Evolutionary conservation across 495 filamentous ascomycete species (phyloP).

Genomic region (Neurospora pannonica): DNA sequence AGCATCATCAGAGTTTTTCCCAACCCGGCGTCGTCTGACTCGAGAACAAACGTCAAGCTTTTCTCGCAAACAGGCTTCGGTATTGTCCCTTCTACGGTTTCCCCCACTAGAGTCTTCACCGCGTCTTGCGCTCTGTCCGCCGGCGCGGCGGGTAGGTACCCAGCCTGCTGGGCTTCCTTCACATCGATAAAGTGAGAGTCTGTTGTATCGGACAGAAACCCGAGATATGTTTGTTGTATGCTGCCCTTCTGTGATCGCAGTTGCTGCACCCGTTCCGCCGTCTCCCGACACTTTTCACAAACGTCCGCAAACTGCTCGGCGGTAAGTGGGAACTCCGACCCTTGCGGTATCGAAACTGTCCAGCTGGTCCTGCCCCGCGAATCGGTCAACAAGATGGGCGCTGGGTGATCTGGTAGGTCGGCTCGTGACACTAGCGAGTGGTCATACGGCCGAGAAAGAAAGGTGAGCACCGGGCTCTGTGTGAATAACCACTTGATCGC

Average conservation of each 20-base stretch:
- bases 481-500: slow-evolving; percentile 15
- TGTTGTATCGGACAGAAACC: slow-evolving; percentile 49
- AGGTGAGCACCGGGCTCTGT: slow-evolving; percentile 13
- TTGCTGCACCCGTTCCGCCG: slow-evolving; percentile 40
- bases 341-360: slow-evolving; percentile 60
- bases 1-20: slow-evolving; percentile 60
- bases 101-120: slow-evolving; percentile 25
- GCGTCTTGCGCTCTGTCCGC: slow-evolving; percentile 12
- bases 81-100: slow-evolving; percentile 23
- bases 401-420: slow-evolving; percentile 44
- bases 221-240: slow-evolving; percentile 29
- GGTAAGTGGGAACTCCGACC: slow-evolving; percentile 47
- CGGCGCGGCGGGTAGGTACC: slow-evolving; percentile 36
- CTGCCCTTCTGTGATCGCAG: slow-evolving; percentile 30
- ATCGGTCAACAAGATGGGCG: slow-evolving; percentile 50
- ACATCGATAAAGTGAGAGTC: slow-evolving; percentile 61
- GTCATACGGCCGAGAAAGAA: slow-evolving; percentile 20
- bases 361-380: slow-evolving; percentile 48
- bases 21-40: slow-evolving; percentile 56
- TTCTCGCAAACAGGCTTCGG: slow-evolving; percentile 45
- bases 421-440: slow-evolving; percentile 43
- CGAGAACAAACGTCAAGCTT: slow-evolving; percentile 61
- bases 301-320: slow-evolving; percentile 50
- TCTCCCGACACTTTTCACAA: slow-evolving; percentile 47
- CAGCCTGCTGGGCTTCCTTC: slow-evolving; percentile 47